Evolutionary conservation across 164 flowering plant species (phyloP).

Genomic region (Santalum album): DNA sequence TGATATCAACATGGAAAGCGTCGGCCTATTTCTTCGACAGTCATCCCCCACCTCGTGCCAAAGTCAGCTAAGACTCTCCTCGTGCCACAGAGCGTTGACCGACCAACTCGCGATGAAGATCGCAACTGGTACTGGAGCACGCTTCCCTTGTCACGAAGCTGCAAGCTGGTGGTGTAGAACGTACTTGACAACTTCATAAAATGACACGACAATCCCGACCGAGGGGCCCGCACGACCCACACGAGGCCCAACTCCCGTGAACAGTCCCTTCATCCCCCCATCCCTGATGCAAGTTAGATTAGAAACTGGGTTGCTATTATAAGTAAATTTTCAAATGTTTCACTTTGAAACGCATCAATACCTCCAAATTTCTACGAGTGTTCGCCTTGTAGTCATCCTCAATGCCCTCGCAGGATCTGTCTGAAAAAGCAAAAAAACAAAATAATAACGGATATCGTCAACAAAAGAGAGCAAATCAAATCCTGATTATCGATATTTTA

Average conservation of each 20-base stretch:
- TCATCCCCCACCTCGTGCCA: no score
- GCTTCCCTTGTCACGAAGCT: slow-evolving; percentile 20
- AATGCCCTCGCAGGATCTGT: slow-evolving; percentile 65
- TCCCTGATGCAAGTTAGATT: slow-evolving; percentile 36
- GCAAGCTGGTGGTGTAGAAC: slow-evolving; percentile 34
- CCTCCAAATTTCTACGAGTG: slow-evolving; percentile 79
- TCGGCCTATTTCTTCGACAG: no score
- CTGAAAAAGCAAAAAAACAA: slow-evolving; percentile 36
- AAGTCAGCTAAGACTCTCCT: no score
- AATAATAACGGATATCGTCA: no score
- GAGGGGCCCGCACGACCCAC: slow-evolving; percentile 97
- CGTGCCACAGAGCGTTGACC: no score
- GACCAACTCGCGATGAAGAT: no score
- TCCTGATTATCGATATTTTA: no score
- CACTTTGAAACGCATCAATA: slow-evolving; percentile 9
- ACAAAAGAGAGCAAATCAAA: neutral
- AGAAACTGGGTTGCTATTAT: no score
- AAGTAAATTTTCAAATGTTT: no score
- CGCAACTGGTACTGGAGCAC: no score
- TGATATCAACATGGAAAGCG: no score
- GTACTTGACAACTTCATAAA: slow-evolving; percentile 85
- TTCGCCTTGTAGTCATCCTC: slow-evolving; percentile 70
- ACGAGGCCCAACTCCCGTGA: slow-evolving; percentile 87
- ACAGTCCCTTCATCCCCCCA: slow-evolving; percentile 73
- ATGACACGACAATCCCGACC: slow-evolving; percentile 88